phyloP scores from a whole-genome alignment of 495 filamentous ascomycete genomes.

The Aspergillus steynii region DNA sequence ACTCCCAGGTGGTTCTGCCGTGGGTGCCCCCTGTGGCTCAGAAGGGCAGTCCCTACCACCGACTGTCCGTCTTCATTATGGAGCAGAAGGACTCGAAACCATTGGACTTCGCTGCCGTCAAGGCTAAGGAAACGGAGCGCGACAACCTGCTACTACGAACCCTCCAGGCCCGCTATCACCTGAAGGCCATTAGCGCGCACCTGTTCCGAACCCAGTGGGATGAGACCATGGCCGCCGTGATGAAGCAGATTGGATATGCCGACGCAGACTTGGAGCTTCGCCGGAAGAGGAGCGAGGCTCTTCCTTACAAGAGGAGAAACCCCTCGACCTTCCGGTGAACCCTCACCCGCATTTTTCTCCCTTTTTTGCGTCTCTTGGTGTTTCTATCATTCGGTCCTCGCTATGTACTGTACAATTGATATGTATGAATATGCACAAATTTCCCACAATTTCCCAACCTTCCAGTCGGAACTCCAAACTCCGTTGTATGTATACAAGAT shows the following conservation, averaged over 20 bases:
- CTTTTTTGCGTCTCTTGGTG: conserved; percentile 19
- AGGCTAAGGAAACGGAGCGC: conserved; percentile 50
- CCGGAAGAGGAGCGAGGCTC: conserved; percentile 63
- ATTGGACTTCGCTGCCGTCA: conserved; percentile 62
- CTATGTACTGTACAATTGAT: conserved; percentile 49
- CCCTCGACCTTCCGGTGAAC: conserved; percentile 44
- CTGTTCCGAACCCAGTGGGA: conserved; percentile 93
- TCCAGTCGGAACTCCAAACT: conserved; percentile 28
- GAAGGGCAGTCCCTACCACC: conserved; percentile 89
- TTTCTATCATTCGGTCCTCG: conserved; percentile 27
- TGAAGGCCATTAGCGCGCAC: conserved; percentile 76
- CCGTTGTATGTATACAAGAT: conserved; percentile 20
- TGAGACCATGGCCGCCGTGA: conserved; percentile 77
- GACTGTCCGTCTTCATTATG: conserved; percentile 78
- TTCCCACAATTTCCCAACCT: conserved; percentile 19
- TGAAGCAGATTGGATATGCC: conserved; percentile 72
- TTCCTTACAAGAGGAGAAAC: conserved; percentile 57
- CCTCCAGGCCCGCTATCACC: conserved; percentile 64
- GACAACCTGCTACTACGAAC: conserved; percentile 71
- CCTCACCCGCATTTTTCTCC: conserved; percentile 6
- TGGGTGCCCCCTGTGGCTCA: conserved; percentile 87
- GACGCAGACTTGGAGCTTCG: conserved; percentile 84
- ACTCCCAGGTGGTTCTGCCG: conserved; percentile 66
- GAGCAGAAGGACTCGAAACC: conserved; percentile 65
- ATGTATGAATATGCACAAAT: conserved; percentile 52